Conservation (phyloP, 495 filamentous ascomycete genomes). For the Aspergillus conjunctus region DNA sequence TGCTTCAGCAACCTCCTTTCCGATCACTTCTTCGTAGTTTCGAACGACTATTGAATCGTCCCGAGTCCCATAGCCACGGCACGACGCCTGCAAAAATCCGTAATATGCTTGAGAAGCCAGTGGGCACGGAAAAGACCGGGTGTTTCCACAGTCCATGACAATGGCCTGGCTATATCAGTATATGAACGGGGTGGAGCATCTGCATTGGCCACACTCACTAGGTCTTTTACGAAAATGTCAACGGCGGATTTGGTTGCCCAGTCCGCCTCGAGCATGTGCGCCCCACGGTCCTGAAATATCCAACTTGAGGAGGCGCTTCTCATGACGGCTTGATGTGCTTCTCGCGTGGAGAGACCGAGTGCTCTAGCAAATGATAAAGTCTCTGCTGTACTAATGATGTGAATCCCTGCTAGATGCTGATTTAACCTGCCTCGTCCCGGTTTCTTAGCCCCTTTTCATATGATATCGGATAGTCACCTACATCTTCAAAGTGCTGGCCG, state of each 20-base stretch:
- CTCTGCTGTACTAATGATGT: background rate
- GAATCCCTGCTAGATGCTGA: background rate
- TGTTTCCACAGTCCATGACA: too few relatives aligned
- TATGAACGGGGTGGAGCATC: background rate
- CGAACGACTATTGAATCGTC: background rate
- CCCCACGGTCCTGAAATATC: background rate
- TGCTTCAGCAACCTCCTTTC: background rate
- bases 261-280: background rate
- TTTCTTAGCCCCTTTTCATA: background rate
- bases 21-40: background rate
- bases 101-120: background rate
- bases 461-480: background rate
- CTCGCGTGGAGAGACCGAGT: background rate
- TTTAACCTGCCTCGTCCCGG: background rate
- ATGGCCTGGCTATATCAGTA: too few relatives aligned
- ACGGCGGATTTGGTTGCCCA: background rate
- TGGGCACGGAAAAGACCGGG: background rate
- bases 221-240: background rate
- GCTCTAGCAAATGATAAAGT: background rate
- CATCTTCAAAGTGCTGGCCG: background rate
- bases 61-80: background rate
- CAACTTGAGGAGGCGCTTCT: background rate
- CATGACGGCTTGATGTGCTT: background rate
- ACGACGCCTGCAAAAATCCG: background rate
- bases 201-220: background rate